Conservation (phyloP, 768 basidiomycete genomes). For the Tulasnella sp. region DNA sequence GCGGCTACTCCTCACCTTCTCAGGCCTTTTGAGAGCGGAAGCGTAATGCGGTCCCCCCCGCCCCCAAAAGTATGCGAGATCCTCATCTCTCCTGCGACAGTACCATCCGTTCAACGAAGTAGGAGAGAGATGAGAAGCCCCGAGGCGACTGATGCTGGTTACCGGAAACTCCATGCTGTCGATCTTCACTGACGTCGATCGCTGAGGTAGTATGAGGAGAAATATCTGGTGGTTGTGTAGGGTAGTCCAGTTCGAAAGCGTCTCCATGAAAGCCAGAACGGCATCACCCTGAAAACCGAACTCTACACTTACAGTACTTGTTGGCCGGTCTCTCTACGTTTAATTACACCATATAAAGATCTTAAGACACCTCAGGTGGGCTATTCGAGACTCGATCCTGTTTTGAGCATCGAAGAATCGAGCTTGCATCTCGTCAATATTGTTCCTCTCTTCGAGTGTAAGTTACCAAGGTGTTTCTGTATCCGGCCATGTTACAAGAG, state of each 20-base stretch:
- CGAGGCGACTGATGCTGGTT: too few species aligned
- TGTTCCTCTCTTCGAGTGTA: background rate
- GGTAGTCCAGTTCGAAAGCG: background rate
- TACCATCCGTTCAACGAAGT: too few species aligned
- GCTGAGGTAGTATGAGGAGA: background rate
- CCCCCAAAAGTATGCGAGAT: too few species aligned
- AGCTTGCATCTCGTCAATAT: background rate
- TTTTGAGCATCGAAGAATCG: background rate
- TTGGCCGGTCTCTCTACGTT: too few species aligned
- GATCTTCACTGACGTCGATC: background rate
- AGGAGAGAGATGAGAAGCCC: too few species aligned
- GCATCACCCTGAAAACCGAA: background rate
- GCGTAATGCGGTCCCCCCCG: too few species aligned
- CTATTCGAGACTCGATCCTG: background rate
- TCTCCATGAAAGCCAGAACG: conserved; percentile 5
- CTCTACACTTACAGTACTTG: background rate
- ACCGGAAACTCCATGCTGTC: too few species aligned
- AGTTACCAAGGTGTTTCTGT: background rate
- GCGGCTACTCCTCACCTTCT: too few species aligned
- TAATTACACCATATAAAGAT: too few species aligned
- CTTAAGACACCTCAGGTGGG: background rate
- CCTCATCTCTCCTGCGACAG: too few species aligned
- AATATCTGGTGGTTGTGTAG: background rate
- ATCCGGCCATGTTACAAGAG: background rate
- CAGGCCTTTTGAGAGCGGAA: too few species aligned